Evolutionary conservation across 139 green algal genomes (phyloP), one percentile per base, ranked within the genome.

Genomic region (Chlorella vulgaris): DNA sequence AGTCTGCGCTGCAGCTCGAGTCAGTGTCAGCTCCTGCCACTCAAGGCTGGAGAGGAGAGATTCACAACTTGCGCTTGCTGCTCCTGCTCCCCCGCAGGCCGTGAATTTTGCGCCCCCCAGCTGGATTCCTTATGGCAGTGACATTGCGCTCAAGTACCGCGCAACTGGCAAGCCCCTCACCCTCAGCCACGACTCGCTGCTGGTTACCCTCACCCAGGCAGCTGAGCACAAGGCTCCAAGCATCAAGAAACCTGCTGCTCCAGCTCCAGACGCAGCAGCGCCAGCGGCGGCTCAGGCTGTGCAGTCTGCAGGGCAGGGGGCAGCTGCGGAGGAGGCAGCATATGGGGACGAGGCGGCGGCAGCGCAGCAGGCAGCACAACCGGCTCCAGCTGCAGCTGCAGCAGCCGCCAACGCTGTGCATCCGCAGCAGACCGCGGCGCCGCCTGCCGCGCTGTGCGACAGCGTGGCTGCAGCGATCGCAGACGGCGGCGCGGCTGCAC

Each of bases 21-120:
- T n/a, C n/a, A n/a, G n/a, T n/a, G n/a, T n/a, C n/a, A n/a, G n/a
- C n/a, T n/a, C n/a, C n/a, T n/a, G n/a, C n/a, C n/a, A n/a, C n/a
- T n/a, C n/a, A n/a, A n/a, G n/a, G n/a, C n/a, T n/a, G n/a, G n/a
- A n/a, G n/a, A n/a, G n/a, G n/a, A n/a, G n/a, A n/a, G n/a, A n/a
- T n/a, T n/a, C n/a, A n/a, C n/a, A n/a, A n/a, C n/a, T n/a, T n/a
- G n/a, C n/a, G n/a, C n/a, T n/a, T n/a, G n/a, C n/a, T n/a, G n/a
- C n/a, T n/a, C n/a, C n/a, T n/a, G n/a, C n/a, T n/a, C n/a, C n/a
- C n/a, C n/a, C 90, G 0, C 93, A 98, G 87, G 93, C 94, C 2
- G 94, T 98, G 38, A 98, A 98, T 83, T 98, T 98, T 83, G 96
- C 90, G 7, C 91, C 95, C 2, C 77, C 89, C 0, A 90, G 97